Conservation (phyloP, 2,329 filamentous ascomycete genomes). For the Penicillium sp. region DNA sequence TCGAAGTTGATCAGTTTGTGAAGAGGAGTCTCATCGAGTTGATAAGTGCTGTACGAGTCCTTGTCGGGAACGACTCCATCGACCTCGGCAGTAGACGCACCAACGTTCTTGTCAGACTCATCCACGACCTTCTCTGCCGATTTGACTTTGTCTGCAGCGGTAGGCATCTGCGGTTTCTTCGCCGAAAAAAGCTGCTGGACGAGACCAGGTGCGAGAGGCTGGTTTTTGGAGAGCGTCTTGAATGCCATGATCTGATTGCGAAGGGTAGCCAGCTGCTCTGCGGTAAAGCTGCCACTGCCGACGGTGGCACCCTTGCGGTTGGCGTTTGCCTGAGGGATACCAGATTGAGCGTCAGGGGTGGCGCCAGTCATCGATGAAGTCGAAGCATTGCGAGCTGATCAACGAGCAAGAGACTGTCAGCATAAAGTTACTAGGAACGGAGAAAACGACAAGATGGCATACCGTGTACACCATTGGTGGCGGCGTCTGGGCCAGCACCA, state of each 20-base stretch:
- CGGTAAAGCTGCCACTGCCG: slow-evolving; percentile 64
- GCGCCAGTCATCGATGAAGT: slow-evolving; percentile 34
- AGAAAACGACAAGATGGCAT: slow-evolving; percentile 15
- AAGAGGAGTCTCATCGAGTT: slow-evolving; percentile 67
- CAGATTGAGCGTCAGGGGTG: slow-evolving; percentile 24
- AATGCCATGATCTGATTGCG: slow-evolving; percentile 89
- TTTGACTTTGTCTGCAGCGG: slow-evolving; percentile 38
- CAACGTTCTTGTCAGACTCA: slow-evolving; percentile 38
- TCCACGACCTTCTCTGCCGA: slow-evolving; percentile 40
- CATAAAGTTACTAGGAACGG: background rate
- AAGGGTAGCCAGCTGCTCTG: slow-evolving; percentile 76
- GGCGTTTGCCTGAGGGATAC: slow-evolving; percentile 22
- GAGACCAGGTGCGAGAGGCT: slow-evolving; percentile 73
- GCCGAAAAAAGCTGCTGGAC: slow-evolving; percentile 80
- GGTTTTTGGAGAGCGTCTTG: slow-evolving; percentile 84
- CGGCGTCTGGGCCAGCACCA: slow-evolving; percentile 33
- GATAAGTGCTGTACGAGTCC: slow-evolving; percentile 68
- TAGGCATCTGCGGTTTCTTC: slow-evolving; percentile 41
- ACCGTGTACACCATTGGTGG: slow-evolving; percentile 47
- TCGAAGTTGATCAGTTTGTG: slow-evolving; percentile 69
- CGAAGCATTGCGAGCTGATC: slow-evolving; percentile 38
- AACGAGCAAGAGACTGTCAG: background rate
- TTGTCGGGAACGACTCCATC: slow-evolving; percentile 33
- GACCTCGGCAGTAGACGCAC: slow-evolving; percentile 33
- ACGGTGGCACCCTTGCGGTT: slow-evolving; percentile 33